These are phyloP conservation scores for Penicillium polonicum DNA, from an alignment of 2,329 filamentous ascomycete species.

Conservation along the genomic window DNA sequence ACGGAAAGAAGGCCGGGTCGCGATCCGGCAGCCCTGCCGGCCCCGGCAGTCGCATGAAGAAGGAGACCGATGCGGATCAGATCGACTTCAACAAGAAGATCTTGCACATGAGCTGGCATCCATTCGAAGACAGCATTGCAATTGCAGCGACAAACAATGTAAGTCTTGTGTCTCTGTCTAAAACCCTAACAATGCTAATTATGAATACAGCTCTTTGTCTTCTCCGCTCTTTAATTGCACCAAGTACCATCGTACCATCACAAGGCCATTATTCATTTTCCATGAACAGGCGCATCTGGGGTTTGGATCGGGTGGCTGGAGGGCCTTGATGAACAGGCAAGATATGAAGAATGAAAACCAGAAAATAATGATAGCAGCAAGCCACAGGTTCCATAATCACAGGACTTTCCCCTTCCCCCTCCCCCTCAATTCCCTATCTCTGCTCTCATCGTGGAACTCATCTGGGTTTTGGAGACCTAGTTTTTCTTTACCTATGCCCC, in stretches of 20 bases:
- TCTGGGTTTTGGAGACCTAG: constrained; percentile 8
- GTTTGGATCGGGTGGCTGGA: constrained; percentile 19
- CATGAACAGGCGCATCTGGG: constrained; percentile 27
- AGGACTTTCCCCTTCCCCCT: constrained; percentile 21
- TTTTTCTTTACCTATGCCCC: constrained; percentile 12
- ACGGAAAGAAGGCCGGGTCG: constrained; percentile 82
- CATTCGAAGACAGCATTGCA: constrained; percentile 98
- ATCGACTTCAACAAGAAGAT: constrained; percentile 99
- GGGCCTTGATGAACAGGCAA: constrained; percentile 16
- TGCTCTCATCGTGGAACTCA: constrained; percentile 4
- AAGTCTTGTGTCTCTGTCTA: constrained; percentile 47
- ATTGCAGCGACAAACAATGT: constrained; percentile 99
- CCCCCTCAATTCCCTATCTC: constrained; percentile 6
- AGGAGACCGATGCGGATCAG: constrained; percentile 98
- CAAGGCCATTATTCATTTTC: constrained; percentile 22
- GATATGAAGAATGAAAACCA: constrained; percentile 23
- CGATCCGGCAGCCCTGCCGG: constrained; percentile 85
- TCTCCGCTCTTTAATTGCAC: constrained; percentile 64
- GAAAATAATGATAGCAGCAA: constrained; percentile 24
- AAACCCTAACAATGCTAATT: constrained; percentile 14
- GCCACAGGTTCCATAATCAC: constrained; percentile 25
- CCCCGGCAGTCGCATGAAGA: constrained; percentile 91
- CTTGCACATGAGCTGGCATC: constrained; percentile 99
- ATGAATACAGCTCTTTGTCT: constrained; percentile 66
- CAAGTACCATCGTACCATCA: constrained; percentile 8